Conservation (phyloP, 73 alveolate genomes). For the Symbiodinium natans region DNA sequence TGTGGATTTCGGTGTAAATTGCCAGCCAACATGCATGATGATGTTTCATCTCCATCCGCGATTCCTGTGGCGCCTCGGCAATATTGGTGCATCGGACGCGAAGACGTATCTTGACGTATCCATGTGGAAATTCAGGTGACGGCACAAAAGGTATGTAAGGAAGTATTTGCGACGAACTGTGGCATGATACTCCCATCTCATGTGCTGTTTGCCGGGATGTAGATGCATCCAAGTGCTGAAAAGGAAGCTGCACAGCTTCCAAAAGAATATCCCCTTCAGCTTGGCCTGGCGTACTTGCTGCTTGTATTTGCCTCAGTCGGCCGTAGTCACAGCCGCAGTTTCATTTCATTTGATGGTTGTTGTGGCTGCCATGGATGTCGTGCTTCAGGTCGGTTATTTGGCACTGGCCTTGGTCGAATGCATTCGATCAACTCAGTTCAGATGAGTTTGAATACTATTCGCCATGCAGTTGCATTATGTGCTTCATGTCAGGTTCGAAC, state of each 20-base stretch:
- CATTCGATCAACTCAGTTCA: neutral
- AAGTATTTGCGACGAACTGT: too few relatives aligned
- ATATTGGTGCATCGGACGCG: too few relatives aligned
- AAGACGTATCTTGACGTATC: too few relatives aligned
- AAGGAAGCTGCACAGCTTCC: conserved; percentile 85
- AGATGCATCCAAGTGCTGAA: neutral
- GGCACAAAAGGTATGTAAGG: too few relatives aligned
- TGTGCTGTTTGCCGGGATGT: neutral
- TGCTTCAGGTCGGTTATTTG: conserved; percentile 12
- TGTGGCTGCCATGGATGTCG: neutral
- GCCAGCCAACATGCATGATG: neutral
- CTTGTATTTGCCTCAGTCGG: neutral
- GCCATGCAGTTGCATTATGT: neutral
- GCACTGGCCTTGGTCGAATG: neutral
- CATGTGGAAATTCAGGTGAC: too few relatives aligned
- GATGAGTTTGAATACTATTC: neutral
- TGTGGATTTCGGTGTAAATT: too few relatives aligned
- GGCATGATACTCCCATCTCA: neutral
- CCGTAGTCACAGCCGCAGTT: neutral
- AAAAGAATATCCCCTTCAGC: conserved; percentile 50
- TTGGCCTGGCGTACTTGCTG: conserved; percentile 64
- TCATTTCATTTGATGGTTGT: too few relatives aligned
- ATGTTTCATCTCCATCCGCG: neutral
- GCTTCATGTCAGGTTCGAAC: conserved; percentile 52
- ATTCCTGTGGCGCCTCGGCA: neutral